Percentiles rank a stretch among this genome's conserved stretches.
These are phyloP conservation scores for Neurospora tetraspora DNA, from an alignment of 495 filamentous ascomycete genomes.

Conservation along the genomic window DNA sequence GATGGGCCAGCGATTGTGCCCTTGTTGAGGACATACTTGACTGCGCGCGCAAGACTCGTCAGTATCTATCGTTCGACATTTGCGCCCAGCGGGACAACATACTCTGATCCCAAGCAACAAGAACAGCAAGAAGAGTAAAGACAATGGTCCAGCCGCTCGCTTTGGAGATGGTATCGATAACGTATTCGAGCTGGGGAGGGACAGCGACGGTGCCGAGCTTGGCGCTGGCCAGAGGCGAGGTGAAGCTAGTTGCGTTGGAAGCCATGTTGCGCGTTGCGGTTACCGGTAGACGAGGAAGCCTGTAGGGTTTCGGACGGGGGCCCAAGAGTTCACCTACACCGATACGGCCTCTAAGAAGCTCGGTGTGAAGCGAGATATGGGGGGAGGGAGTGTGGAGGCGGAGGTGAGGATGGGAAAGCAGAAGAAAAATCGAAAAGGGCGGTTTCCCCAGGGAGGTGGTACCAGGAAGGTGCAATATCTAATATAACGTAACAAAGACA, in stretches of 20 bases:
- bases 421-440: constrained; percentile 1
- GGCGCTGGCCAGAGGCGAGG: constrained; percentile 66
- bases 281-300: not conserved
- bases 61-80: constrained; percentile 1
- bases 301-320: not conserved
- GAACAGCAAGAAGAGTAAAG: constrained; percentile 54
- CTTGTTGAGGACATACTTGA: constrained; percentile 78
- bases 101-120: constrained; percentile 83
- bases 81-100: constrained; percentile 21
- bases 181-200: constrained; percentile 33
- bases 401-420: not conserved
- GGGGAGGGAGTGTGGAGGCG: not conserved
- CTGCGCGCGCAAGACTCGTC: constrained; percentile 32
- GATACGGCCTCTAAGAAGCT: not conserved
- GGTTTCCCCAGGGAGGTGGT: not conserved
- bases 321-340: not conserved
- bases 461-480: not conserved
- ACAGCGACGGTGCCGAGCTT: constrained; percentile 35
- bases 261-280: constrained; percentile 40
- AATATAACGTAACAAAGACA: not conserved
- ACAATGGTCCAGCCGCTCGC: constrained; percentile 53
- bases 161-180: constrained; percentile 36
- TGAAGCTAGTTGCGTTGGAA: constrained; percentile 57
- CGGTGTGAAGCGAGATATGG: not conserved
- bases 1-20: constrained; percentile 72